Base-by-base conservation (phyloP, 2,329 filamentous ascomycete species). In the Huntiella decipiens region DNA sequence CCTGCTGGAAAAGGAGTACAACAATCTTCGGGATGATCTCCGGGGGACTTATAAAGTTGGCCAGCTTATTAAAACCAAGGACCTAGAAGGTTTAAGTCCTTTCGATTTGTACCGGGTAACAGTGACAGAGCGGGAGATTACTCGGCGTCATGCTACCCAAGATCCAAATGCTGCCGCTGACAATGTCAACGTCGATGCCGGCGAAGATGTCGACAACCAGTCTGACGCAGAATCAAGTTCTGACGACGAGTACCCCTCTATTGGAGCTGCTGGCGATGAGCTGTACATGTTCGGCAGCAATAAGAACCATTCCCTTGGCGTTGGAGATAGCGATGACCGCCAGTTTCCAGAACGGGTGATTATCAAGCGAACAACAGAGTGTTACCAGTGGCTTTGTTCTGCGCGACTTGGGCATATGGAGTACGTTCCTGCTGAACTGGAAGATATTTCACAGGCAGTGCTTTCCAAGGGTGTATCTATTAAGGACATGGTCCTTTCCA, bases 261-360 rank as follows among this genome's bases (percentile, higher is more conserved):
- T 28, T 12, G 11, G 15, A 43, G 15, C 28, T n/a, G n/a, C 13
- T 3, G 88, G 85, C 6, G 84, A 94, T 55, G 91, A 98, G 57
- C 65, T 95, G 1, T 96, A 85, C 56, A 80, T 85, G 1, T 95
- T 96, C 61, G 91, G 91, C 43, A 96, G 87, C 61, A 98, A 95
- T 62, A 92, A 91, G 57, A 98, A 98, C 54, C 63, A 93, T 7
- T 91, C 83, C 0, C 71, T 98, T 16, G 91, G 91, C 1, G 79
- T 96, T 50, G 87, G 87, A n/a, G 87, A 98, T 57, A 81, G 92
- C 55, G 86, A 95, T 58, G 88, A 98, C 57, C 77, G 91, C 3
- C 87, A 96, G 52, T 93, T 81, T 55, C 91, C 91, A 0, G 91
- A 96, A 58, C 80, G 85, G 7, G 76, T 95, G 8, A 66, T 70